Percentiles rank a stretch among this genome's conserved stretches.
Conservation (phyloP, 2,329 filamentous ascomycete genomes). For the Ceratocystis harringtonii region DNA sequence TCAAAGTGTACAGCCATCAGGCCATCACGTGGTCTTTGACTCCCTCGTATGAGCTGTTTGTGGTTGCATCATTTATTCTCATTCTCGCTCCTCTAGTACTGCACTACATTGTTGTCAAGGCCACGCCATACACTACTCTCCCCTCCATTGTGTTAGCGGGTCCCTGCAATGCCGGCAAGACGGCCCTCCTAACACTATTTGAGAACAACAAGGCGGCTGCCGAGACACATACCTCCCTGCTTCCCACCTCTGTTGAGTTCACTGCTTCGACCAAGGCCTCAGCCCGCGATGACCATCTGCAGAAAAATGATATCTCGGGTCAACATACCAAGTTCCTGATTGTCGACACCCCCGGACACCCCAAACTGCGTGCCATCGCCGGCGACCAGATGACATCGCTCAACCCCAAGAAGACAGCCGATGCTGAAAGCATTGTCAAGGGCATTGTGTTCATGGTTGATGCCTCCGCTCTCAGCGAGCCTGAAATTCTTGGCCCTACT, state of each 20-base stretch:
- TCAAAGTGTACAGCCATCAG: constrained; percentile 28
- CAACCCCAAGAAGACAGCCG: constrained; percentile 14
- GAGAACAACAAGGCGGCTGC: constrained; percentile 36
- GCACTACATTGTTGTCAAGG: constrained; percentile 57
- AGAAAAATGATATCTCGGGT: constrained; percentile 40
- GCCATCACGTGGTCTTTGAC: constrained; percentile 40
- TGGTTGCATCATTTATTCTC: constrained; percentile 54
- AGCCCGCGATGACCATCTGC: constrained; percentile 32
- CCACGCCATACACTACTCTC: constrained; percentile 48
- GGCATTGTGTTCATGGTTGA: constrained; percentile 85
- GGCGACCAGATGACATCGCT: constrained; percentile 22
- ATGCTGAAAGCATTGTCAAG: constrained; percentile 36
- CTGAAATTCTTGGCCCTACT: constrained; percentile 50
- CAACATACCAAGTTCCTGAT: constrained; percentile 57
- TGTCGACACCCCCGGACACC: constrained; percentile 85
- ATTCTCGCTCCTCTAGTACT: constrained; percentile 61
- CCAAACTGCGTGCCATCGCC: constrained; percentile 68
- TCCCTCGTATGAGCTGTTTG: constrained; percentile 46
- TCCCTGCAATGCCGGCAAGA: constrained; percentile 74
- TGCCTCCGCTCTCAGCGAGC: constrained; percentile 49
- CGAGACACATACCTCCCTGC: constrained; percentile 42
- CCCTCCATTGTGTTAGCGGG: constrained; percentile 72
- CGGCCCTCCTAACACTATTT: constrained; percentile 63
- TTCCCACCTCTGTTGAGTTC: constrained; percentile 37
- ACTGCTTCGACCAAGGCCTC: constrained; percentile 35